Base-by-base conservation (phyloP, 371 early-diverging fungal species). In the Syncephalastrum racemosum region DNA sequence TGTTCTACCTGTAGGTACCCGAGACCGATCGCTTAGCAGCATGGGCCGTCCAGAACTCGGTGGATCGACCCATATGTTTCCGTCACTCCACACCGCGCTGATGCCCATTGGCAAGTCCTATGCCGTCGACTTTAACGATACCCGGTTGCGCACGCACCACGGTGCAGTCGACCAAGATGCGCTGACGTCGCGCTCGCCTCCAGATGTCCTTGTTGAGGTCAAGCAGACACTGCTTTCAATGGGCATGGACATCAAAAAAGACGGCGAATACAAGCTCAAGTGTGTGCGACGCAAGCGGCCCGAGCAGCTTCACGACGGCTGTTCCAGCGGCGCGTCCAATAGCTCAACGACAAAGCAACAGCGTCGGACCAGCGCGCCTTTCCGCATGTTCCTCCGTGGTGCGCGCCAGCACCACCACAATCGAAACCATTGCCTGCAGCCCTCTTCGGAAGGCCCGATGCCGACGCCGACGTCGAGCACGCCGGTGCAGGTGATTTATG, bases 81-180 rank as follows among this genome's bases (percentile, higher is more conserved):
- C 27, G 6, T 27, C 27, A 7, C 27, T 27, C 0, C 27, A 27
- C 27, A 44, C 18, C 14, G 16, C 36, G 14, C n/a, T 27, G 16
- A 48, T 40, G 18, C 48, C 50, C 40, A n/a, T 31, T 24, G 51
- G 55, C 42, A 57, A 58, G 46, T 51, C 58, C 12, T 63, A 63
- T 44, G 63, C 49, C 4, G 54, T 63, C 7, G 65, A 64, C 15
- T 64, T 60, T 41, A 60, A 64, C 5, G 81, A 84, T 31, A 67
- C 71, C 53, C 85, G 89, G 64, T 77, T 92, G 59, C 84, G 87
- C 23, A 79, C 79, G 20, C 90, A 91, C 65, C 86, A 87, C 52
- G 92, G 92, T 46, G 90, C 90, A 8, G 88, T 92, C 1, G 91
- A 90, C 58, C 85, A 87, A 41, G 79, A 83, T 46, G 89, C 89